These are phyloP conservation scores for Yamadazyma sp. DNA, from an alignment of 805 yeast genomes.

Conservation along the genomic window DNA sequence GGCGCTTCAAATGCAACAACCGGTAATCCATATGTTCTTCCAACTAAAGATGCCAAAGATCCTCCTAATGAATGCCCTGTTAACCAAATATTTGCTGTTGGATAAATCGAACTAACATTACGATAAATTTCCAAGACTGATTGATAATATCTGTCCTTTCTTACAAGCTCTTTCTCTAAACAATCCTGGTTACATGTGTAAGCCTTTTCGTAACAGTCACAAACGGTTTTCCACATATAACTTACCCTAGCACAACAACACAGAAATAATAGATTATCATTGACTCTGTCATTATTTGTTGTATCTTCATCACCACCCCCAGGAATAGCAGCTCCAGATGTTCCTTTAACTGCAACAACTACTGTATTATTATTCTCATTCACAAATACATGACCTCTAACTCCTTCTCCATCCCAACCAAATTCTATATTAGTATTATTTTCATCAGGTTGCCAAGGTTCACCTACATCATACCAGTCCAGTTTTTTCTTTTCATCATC, in stretches of 20 bases:
- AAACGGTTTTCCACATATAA: conserved; percentile 90
- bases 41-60: conserved; percentile 73
- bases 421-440: conserved; percentile 52
- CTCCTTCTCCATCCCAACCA: conserved; percentile 86
- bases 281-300: conserved; percentile 71
- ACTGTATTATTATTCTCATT: conserved; percentile 55
- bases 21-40: conserved; percentile 87
- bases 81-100: conserved; percentile 72
- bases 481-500: conserved; percentile 48
- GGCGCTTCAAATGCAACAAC: conserved; percentile 91
- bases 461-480: conserved; percentile 81
- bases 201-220: conserved; percentile 84
- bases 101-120: conserved; percentile 65
- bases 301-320: conserved; percentile 61
- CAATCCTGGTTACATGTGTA: conserved; percentile 89
- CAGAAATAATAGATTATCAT: conserved; percentile 85
- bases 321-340: conserved; percentile 71
- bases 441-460: conserved; percentile 51
- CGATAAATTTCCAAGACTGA: conserved; percentile 75
- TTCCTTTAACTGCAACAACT: conserved; percentile 84
- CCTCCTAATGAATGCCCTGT: conserved; percentile 98
- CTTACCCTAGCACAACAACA: conserved; percentile 96
- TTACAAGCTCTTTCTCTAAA: conserved; percentile 68
- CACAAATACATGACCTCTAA: conserved; percentile 88
- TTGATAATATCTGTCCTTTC: conserved; percentile 78